These are phyloP conservation scores for Periconia sp. DNA, from an alignment of 2,329 filamentous ascomycete genomes.

Conservation along the genomic window DNA sequence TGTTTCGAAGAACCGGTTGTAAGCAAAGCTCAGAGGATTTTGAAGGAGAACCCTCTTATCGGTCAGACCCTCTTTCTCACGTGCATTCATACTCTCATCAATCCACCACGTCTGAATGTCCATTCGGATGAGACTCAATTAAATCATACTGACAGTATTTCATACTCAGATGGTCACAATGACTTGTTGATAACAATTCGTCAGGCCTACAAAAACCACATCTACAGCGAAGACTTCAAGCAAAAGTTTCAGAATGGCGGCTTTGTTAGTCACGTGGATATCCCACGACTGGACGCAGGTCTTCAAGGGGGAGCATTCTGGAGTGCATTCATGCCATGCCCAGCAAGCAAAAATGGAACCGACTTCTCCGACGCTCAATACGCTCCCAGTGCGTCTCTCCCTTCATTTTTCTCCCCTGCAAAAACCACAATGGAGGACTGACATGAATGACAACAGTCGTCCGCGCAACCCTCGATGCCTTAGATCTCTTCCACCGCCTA, in stretches of 20 bases:
- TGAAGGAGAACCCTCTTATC: slow-evolving; percentile 44
- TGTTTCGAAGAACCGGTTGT: slow-evolving; percentile 17
- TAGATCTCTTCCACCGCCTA: slow-evolving; percentile 71
- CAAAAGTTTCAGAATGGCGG: slow-evolving; percentile 71
- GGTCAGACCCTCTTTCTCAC: slow-evolving; percentile 24
- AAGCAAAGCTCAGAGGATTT: slow-evolving; percentile 36
- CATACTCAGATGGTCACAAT: slow-evolving; percentile 75
- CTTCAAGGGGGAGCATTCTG: slow-evolving; percentile 86
- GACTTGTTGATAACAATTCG: slow-evolving; percentile 80
- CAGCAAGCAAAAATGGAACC: slow-evolving; percentile 58
- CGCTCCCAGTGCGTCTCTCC: slow-evolving; percentile 56
- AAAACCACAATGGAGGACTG: no score
- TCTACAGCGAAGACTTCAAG: slow-evolving; percentile 75
- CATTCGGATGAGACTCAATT: no score
- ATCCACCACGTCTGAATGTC: no score
- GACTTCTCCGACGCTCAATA: slow-evolving; percentile 77
- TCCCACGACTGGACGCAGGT: slow-evolving; percentile 72
- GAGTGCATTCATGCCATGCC: slow-evolving; percentile 83
- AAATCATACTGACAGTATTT: no score
- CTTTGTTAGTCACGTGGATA: slow-evolving; percentile 72
- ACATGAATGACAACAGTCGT: slow-evolving; percentile 51
- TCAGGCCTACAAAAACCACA: slow-evolving; percentile 69
- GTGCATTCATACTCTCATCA: background rate
- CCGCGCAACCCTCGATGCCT: slow-evolving; percentile 69
- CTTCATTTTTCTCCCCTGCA: background rate